Evolutionary conservation across 768 basidiomycete species (phyloP).

Genomic region (Lentinula lateritia): DNA sequence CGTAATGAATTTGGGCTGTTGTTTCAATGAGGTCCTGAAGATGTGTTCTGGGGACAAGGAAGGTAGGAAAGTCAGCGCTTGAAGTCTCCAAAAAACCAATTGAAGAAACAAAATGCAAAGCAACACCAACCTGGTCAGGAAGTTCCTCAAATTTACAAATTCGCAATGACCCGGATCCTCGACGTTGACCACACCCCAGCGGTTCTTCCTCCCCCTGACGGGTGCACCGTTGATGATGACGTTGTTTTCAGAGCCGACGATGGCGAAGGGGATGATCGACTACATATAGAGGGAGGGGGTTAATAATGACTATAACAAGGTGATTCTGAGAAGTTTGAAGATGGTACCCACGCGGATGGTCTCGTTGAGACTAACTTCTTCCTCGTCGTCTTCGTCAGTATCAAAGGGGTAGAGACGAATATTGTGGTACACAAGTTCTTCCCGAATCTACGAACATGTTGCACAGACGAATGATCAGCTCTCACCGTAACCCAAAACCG

Average conservation of each 20-base stretch:
- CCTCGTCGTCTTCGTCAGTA: conserved; percentile 91
- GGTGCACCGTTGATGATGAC: conserved; percentile 95
- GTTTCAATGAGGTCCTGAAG: conserved; percentile 98
- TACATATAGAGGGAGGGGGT: conserved; percentile 21
- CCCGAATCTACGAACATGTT: conserved; percentile 63
- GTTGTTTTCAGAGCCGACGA: conserved; percentile 94
- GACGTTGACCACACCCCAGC: conserved; percentile 98
- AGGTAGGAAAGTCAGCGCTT: neutral
- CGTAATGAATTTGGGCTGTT: conserved; percentile 98
- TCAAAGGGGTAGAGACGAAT: conserved; percentile 97
- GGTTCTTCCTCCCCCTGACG: conserved; percentile 93
- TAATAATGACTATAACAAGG: conserved; percentile 1
- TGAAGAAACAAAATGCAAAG: neutral
- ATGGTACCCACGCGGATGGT: conserved; percentile 68
- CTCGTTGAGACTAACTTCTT: conserved; percentile 88
- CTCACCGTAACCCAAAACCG: too few relatives aligned
- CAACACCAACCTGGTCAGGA: conserved; percentile 72
- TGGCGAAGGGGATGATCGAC: conserved; percentile 94
- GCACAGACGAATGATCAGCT: neutral
- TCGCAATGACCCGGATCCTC: conserved; percentile 97
- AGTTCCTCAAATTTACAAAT: conserved; percentile 95
- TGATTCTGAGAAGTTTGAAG: neutral
- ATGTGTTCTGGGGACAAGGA: conserved; percentile 62
- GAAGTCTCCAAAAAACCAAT: too few relatives aligned
- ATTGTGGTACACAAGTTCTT: conserved; percentile 85